These are phyloP conservation scores for Daldinia concentrica DNA, from an alignment of 495 filamentous ascomycete species.

Conservation along the genomic window DNA sequence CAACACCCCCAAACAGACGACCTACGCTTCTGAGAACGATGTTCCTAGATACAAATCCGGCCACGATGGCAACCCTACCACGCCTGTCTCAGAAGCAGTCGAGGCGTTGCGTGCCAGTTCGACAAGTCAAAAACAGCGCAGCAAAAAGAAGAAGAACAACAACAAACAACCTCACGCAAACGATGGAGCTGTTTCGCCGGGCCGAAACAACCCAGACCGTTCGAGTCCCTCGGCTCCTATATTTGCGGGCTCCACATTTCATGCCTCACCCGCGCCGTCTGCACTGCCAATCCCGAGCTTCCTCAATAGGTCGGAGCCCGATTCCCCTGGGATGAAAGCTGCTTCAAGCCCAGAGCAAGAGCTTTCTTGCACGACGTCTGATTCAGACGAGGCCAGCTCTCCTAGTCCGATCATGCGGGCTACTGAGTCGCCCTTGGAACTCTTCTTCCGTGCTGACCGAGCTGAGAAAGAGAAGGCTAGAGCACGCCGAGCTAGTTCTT, in stretches of 20 bases:
- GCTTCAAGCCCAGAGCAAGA: conserved; percentile 43
- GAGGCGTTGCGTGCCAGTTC: conserved; percentile 38
- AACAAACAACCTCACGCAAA: conserved; percentile 35
- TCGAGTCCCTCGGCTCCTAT: conserved; percentile 63
- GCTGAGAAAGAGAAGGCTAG: conserved; percentile 78
- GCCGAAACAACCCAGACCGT: conserved; percentile 47
- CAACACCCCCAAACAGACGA: conserved; percentile 50
- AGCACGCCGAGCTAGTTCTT: conserved; percentile 59
- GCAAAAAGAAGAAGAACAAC: conserved; percentile 45
- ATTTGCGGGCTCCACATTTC: conserved; percentile 95
- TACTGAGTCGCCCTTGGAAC: conserved; percentile 81
- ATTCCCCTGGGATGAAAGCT: conserved; percentile 59
- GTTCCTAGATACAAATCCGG: conserved; percentile 42
- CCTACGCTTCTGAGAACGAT: conserved; percentile 61
- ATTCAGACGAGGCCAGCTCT: conserved; percentile 57
- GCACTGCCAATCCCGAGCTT: conserved; percentile 94
- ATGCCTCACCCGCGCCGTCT: conserved; percentile 91
- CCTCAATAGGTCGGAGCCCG: conserved; percentile 81
- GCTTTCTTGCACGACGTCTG: conserved; percentile 52
- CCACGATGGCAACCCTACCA: conserved; percentile 45
- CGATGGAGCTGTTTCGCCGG: conserved; percentile 49
- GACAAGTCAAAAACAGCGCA: conserved; percentile 46
- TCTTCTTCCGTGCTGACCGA: conserved; percentile 87
- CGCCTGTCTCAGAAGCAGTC: conserved; percentile 36
- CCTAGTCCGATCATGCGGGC: conserved; percentile 44